Percentiles rank a stretch among this genome's conserved stretches.
Evolutionary conservation across 1,284 basidiomycete species (phyloP).

Genomic region (Stygiomarasmius scandens): DNA sequence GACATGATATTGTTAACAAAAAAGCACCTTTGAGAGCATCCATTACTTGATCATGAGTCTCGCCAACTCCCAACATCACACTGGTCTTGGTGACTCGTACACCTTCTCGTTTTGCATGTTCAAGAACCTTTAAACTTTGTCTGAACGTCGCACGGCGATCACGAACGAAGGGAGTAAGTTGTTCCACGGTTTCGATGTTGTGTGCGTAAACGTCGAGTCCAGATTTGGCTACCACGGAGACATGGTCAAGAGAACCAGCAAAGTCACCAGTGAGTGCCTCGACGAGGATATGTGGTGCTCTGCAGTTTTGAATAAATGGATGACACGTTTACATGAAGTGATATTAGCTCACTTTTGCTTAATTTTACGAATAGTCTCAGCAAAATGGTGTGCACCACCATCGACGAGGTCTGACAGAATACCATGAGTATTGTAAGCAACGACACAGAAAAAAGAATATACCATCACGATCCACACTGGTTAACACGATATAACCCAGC

Average conservation of each 20-base stretch:
- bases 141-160: conserved; percentile 94
- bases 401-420: conserved; percentile 77
- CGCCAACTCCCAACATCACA: conserved; percentile 98
- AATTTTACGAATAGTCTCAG: conserved; percentile 92
- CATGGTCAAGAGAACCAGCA: conserved; percentile 73
- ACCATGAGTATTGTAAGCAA: conserved; percentile 4
- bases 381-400: conserved; percentile 93
- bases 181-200: conserved; percentile 95
- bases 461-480: conserved; percentile 97
- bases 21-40: conserved; percentile 80
- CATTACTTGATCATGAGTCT: conserved; percentile 83
- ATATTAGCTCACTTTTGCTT: conserved; percentile 94
- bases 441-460: conserved; percentile 20
- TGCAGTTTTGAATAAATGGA: conserved; percentile 30
- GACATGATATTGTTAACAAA: neutral
- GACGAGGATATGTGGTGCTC: conserved; percentile 93
- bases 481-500: conserved; percentile 96
- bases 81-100: conserved; percentile 96
- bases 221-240: conserved; percentile 85
- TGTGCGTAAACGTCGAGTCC: conserved; percentile 98
- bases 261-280: conserved; percentile 98
- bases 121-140: conserved; percentile 85
- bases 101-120: conserved; percentile 81
- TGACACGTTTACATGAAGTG: too few species aligned
- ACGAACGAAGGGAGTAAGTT: conserved; percentile 91